Evolutionary conservation across 306 rosid genomes (phyloP).

Genomic region (Gleditsia sinensis): DNA sequence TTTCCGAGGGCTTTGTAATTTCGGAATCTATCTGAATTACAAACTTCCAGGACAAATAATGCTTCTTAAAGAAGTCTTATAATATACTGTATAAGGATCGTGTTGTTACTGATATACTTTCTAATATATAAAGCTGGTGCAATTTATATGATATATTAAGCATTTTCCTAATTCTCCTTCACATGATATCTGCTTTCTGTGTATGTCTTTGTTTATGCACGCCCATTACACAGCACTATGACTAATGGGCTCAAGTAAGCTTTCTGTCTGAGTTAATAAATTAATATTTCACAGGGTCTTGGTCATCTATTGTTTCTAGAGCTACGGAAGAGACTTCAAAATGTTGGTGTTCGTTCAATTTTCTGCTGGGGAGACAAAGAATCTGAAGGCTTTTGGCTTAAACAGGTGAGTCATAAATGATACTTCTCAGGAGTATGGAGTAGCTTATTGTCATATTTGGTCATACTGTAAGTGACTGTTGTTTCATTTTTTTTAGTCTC

Average conservation of each 20-base stretch:
- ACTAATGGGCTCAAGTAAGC: not conserved
- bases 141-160: constrained; percentile 21
- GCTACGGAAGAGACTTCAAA: constrained; percentile 67
- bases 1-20: constrained; percentile 10
- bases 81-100: not conserved
- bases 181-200: not conserved
- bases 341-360: constrained; percentile 77
- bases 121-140: constrained; percentile 9
- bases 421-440: constrained; percentile 19
- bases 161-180: constrained; percentile 30
- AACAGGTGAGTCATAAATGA: constrained; percentile 57
- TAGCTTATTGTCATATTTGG: constrained; percentile 2
- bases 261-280: constrained; percentile 31
- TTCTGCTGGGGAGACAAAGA: constrained; percentile 96
- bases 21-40: constrained; percentile 15
- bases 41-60: not conserved
- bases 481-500: constrained; percentile 25
- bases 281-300: constrained; percentile 64
- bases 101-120: constrained; percentile 19
- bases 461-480: constrained; percentile 9
- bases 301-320: constrained; percentile 68
- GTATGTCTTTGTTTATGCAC: not conserved
- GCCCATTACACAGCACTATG: not conserved
- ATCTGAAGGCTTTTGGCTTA: constrained; percentile 92
- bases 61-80: constrained; percentile 5